Conservation (phyloP, 208 protist genomes). For the Wallacemonas rigidus region DNA sequence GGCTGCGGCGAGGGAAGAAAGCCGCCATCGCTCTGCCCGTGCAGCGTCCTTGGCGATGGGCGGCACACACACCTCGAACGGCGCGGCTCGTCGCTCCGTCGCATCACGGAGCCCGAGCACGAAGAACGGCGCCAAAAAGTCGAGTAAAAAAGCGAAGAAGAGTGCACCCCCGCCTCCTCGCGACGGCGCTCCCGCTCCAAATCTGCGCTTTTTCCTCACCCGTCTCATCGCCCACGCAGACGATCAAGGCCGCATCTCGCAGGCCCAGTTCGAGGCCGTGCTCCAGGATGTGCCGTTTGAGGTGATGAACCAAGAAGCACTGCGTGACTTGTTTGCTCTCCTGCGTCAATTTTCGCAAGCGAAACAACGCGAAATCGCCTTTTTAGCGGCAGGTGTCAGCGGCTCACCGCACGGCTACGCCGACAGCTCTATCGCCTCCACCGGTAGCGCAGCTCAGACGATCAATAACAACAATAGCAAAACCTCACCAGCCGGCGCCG, state of each 20-base stretch:
- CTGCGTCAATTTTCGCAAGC: constrained; percentile 33
- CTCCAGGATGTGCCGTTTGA: constrained; percentile 56
- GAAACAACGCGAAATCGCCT: constrained; percentile 24
- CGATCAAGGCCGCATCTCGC: constrained; percentile 44
- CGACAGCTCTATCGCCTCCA: constrained; percentile 23
- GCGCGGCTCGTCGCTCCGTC: background rate
- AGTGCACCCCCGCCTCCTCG: constrained; percentile 10
- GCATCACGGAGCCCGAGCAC: constrained; percentile 5
- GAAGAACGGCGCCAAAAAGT: constrained; percentile 22
- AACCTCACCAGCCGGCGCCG: too few species aligned
- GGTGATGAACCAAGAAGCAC: constrained; percentile 34
- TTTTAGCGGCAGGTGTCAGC: constrained; percentile 3
- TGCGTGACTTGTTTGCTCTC: constrained; percentile 26
- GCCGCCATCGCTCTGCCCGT: constrained; percentile 18
- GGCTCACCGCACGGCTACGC: background rate
- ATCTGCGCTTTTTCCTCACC: constrained; percentile 44
- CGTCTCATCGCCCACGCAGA: constrained; percentile 45
- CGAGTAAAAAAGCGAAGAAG: constrained; percentile 22
- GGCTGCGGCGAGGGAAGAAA: constrained; percentile 22
- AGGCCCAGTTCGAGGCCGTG: constrained; percentile 34
- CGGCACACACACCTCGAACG: background rate
- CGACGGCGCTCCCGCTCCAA: constrained; percentile 42
- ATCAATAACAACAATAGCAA: too few species aligned
- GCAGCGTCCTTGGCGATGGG: constrained; percentile 24
- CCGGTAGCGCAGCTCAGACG: background rate